A percentile compares a stretch with the other conserved stretches of the same genome.
phyloP scores from a whole-genome alignment of 1,284 basidiomycete species.

The Puccinia coronata region DNA sequence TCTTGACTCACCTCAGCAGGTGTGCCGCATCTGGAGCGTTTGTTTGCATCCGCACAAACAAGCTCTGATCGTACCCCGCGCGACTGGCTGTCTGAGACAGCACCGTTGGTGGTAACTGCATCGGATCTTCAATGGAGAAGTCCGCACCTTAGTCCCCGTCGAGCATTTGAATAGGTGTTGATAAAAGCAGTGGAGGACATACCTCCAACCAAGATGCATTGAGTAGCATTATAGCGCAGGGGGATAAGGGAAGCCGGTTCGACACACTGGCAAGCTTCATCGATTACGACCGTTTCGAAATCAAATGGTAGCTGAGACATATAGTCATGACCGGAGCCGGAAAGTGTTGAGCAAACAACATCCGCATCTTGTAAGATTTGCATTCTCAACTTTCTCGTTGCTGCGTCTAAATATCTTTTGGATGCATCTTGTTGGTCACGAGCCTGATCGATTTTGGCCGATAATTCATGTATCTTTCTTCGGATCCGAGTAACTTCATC shows the following conservation, averaged over 20 bases:
- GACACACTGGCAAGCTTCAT: conserved; percentile 96
- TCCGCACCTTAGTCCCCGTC: neutral
- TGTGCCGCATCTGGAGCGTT: conserved; percentile 77
- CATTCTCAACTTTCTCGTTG: conserved; percentile 70
- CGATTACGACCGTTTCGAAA: conserved; percentile 95
- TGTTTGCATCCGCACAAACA: conserved; percentile 90
- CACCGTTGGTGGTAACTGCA: conserved; percentile 95
- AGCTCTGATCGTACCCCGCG: conserved; percentile 79
- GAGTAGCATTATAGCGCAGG: conserved; percentile 79
- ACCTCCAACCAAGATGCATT: conserved; percentile 94
- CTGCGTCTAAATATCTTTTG: conserved; percentile 72
- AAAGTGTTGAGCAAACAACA: conserved; percentile 90
- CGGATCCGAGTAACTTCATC: conserved; percentile 64
- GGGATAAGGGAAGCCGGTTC: conserved; percentile 97
- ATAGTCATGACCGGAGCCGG: conserved; percentile 86
- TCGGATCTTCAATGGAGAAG: conserved; percentile 69
- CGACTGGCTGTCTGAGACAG: conserved; percentile 81
- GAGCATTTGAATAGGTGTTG: neutral
- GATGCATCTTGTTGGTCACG: conserved; percentile 77
- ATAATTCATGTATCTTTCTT: conserved; percentile 70
- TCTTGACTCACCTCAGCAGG: conserved; percentile 72
- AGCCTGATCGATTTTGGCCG: conserved; percentile 72
- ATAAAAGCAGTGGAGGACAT: conserved; percentile 53
- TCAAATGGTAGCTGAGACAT: conserved; percentile 71
- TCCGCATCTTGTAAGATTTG: conserved; percentile 83